phyloP scores from a whole-genome alignment of 1,284 basidiomycete genomes.

The Ceratobasidium sp. region DNA sequence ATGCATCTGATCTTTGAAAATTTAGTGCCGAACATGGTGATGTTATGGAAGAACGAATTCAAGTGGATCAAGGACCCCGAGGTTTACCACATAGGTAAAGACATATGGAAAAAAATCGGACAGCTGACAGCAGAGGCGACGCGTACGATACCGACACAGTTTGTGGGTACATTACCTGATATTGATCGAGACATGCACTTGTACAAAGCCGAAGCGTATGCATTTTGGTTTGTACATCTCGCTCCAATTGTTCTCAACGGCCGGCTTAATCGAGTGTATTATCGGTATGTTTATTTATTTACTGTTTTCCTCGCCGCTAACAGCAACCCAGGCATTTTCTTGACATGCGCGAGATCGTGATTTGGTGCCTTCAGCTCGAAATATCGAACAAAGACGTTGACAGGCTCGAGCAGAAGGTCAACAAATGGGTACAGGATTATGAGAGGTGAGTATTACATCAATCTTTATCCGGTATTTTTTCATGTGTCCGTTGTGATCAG shows the following conservation, averaged over 20 bases:
- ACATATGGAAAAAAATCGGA: constrained; percentile 28
- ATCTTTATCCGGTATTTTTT: background rate
- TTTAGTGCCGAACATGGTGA: constrained; percentile 28
- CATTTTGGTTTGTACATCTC: constrained; percentile 4
- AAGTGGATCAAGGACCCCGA: background rate
- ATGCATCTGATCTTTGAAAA: constrained; percentile 46
- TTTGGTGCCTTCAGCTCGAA: constrained; percentile 7
- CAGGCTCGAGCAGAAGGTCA: background rate
- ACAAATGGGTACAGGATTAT: constrained; percentile 13
- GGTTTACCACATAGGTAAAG: background rate
- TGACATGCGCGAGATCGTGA: constrained; percentile 5
- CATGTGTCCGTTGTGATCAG: constrained; percentile 21
- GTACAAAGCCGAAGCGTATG: constrained; percentile 9
- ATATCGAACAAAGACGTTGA: background rate
- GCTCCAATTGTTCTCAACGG: constrained; percentile 7
- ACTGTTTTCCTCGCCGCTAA: background rate
- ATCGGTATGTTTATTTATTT: background rate
- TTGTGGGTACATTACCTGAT: constrained; percentile 39
- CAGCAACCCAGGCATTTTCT: background rate
- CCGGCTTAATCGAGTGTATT: background rate
- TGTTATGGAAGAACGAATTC: background rate
- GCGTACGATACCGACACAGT: constrained; percentile 38
- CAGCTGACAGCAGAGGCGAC: constrained; percentile 12
- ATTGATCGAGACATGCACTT: background rate
- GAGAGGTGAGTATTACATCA: background rate